Evolutionary conservation across 2,329 filamentous ascomycete species (phyloP).

Genomic region (Bretziella fagacearum): DNA sequence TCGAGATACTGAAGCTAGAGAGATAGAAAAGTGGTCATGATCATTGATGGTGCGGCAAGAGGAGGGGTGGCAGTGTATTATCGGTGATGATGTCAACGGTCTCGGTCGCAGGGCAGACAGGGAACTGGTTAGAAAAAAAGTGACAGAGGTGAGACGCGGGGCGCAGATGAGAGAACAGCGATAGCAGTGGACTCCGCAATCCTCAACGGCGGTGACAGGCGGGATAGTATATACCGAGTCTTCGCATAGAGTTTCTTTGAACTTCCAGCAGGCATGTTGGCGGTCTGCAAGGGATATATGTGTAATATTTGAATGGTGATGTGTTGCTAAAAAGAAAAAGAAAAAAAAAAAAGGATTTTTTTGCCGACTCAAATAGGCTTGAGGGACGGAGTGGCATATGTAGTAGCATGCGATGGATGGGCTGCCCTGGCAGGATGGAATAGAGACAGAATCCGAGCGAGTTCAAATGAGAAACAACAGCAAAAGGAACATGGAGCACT

Average conservation of each 20-base stretch:
- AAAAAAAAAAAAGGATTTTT: neutral
- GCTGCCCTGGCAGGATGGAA: no score
- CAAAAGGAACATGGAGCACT: no score
- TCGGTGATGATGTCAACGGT: neutral
- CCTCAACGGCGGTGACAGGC: neutral
- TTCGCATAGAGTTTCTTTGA: constrained; percentile 12
- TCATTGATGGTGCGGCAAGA: neutral
- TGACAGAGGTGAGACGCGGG: neutral
- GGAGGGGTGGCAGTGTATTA: neutral
- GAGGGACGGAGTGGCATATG: no score
- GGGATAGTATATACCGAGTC: constrained; percentile 9
- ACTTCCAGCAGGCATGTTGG: constrained; percentile 9
- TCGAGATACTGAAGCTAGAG: neutral
- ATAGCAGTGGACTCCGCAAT: neutral
- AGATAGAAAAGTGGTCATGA: neutral
- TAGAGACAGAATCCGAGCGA: no score
- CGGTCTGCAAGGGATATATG: neutral
- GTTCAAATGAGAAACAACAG: no score
- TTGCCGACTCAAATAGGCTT: no score
- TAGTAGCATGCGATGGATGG: no score
- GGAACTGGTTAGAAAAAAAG: neutral
- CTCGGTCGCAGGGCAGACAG: neutral
- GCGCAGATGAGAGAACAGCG: neutral
- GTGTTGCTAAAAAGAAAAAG: neutral
- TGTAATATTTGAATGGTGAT: neutral